phyloP scores from a whole-genome alignment of 2,329 filamentous ascomycete species.

The Aspergillus aculeatinus region DNA sequence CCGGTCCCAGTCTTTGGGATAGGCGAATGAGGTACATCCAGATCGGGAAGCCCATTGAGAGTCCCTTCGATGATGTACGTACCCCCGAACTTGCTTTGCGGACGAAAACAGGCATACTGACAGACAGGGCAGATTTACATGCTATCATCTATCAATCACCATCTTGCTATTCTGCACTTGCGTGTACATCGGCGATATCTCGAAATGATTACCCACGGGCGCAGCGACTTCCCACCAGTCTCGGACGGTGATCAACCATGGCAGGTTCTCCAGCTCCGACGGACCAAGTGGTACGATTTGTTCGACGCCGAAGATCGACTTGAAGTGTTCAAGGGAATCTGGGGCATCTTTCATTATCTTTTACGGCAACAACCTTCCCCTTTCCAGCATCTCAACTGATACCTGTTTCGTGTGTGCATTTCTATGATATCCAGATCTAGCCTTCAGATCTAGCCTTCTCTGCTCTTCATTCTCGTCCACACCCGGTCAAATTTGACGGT shows the following conservation, averaged over 20 bases:
- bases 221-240: slow-evolving; percentile 26
- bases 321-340: slow-evolving; percentile 57
- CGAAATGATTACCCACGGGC: slow-evolving; percentile 52
- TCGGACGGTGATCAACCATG: slow-evolving; percentile 42
- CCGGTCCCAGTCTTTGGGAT: slow-evolving; percentile 56
- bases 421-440: neutral
- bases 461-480: neutral
- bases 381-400: slow-evolving; percentile 1
- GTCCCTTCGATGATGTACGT: slow-evolving; percentile 55
- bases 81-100: neutral
- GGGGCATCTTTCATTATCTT: slow-evolving; percentile 58
- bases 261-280: slow-evolving; percentile 54
- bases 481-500: neutral
- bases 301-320: slow-evolving; percentile 54
- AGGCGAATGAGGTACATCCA: slow-evolving; percentile 55
- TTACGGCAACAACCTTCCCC: slow-evolving; percentile 30
- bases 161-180: slow-evolving; percentile 59
- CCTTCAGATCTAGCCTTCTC: neutral
- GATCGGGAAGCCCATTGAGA: slow-evolving; percentile 53
- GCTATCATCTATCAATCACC: slow-evolving; percentile 62
- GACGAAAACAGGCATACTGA: slow-evolving; percentile 2
- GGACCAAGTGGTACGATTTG: slow-evolving; percentile 61
- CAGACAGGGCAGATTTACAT: slow-evolving; percentile 54
- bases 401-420: neutral
- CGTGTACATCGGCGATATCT: slow-evolving; percentile 58